These are phyloP conservation scores for Suhomyces sp. DNA, from an alignment of 805 yeast genomes.

Conservation along the genomic window DNA sequence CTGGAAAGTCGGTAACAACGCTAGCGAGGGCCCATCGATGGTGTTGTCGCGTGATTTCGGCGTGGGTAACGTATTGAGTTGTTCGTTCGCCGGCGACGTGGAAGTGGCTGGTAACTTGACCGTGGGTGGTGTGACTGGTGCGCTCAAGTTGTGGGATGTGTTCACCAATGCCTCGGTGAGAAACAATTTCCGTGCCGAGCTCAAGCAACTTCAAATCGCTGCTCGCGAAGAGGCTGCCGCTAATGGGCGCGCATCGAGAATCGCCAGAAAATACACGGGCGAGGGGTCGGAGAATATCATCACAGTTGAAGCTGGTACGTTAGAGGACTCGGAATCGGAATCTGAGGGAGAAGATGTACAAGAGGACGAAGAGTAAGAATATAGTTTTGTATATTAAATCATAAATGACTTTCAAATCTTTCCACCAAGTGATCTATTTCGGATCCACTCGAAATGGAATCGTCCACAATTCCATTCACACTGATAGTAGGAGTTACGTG, in stretches of 20 bases:
- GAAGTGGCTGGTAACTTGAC: slow-evolving; percentile 82
- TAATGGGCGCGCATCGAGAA: slow-evolving; percentile 63
- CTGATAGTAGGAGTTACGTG: slow-evolving; percentile 84
- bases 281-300: slow-evolving; percentile 53
- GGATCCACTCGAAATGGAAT: slow-evolving; percentile 60
- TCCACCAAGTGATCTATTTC: slow-evolving; percentile 44
- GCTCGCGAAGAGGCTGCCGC: slow-evolving; percentile 58
- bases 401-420: slow-evolving; percentile 29
- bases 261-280: slow-evolving; percentile 64
- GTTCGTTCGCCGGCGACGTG: slow-evolving; percentile 80
- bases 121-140: slow-evolving; percentile 83
- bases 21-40: slow-evolving; percentile 67
- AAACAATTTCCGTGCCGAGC: slow-evolving; percentile 57
- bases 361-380: slow-evolving; percentile 15
- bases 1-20: slow-evolving; percentile 67
- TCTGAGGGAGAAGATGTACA: slow-evolving; percentile 49
- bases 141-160: slow-evolving; percentile 89
- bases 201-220: slow-evolving; percentile 48
- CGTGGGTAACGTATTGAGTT: slow-evolving; percentile 84
- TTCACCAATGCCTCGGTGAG: slow-evolving; percentile 81
- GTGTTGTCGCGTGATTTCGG: slow-evolving; percentile 88
- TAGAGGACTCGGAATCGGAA: slow-evolving; percentile 50
- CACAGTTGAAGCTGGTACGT: slow-evolving; percentile 59
- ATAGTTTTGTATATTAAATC: slow-evolving; percentile 5
- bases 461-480: slow-evolving; percentile 63